Evolutionary conservation across 2,329 filamentous ascomycete genomes (phyloP), one percentile per base, ranked within the genome.

Genomic region (Dactylellina leptospora): DNA sequence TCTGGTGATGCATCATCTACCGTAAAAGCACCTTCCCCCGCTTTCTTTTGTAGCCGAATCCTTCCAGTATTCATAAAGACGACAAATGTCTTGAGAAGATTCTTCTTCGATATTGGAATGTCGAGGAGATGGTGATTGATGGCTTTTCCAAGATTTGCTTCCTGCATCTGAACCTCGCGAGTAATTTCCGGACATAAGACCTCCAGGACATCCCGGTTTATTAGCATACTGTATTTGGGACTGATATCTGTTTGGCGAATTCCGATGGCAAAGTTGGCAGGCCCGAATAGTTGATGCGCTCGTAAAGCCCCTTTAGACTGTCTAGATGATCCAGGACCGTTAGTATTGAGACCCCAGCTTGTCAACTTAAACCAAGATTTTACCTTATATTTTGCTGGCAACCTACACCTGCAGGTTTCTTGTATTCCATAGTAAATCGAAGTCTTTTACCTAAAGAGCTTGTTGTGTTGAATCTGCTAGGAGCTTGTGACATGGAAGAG

Each of bases 1-100:
- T 54, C 54, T 3, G n/a, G 40, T 44, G 2, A 8, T 44, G 2
- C 3, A 10, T 9, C 20, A 20, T 36, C n/a, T 16, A 36, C 28
- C 22, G 18, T 6, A 16, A 27, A 10, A n/a, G 4, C 23, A 6
- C 42, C 28, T 27, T 5, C 28, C 16, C 16, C 28, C 18, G 1
- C 9, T 18, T 25, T 36, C 30, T 16, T 6, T 18, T 18, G 38
- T 1, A 16, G 4, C 3, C 20, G 13, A 3, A 64, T 16, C 1
- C 18, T 45, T 10, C 61, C 51, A 2, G 33, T 30, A 22, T 66
- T 58, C n/a, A 66, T 11, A 25, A 66, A 66, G 4, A 6, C 25
- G 4, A 16, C 42, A 10, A 56, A 36, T 4, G 61, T 22, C 11
- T 51, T 40, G 10, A 58, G 8, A 2, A 66, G 23, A 2, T 33